Evolutionary conservation across 306 rosid species (phyloP), one percentile per base, ranked within the genome.

Genomic region (Lupinus albus): DNA sequence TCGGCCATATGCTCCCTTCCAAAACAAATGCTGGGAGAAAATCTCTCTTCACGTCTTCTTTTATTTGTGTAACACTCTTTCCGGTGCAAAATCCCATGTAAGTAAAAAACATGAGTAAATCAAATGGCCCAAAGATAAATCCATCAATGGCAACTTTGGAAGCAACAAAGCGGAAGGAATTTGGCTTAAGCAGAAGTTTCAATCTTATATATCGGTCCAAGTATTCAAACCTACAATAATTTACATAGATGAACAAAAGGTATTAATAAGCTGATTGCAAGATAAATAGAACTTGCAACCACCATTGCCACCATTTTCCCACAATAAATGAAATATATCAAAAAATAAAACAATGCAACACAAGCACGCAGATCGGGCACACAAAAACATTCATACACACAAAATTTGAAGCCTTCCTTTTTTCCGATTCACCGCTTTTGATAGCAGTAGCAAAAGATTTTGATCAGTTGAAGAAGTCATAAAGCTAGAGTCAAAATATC

Each of bases 1-100:
- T 11, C 9, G 97, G 96, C 97, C 96, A 92, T 64, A 89, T 76
- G 16, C 90, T 88, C 18, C 96, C 97, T 77, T 88, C 94, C 76
- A 92, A 61, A 30, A 83, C 49, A 14, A 92, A 81, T 18, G 97
- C 95, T 0, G 97, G 96, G 14, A 92, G 61, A 63, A 92, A 86
- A 68, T 92, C 96, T 68, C 96, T 81, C 86, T 87, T 89, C 80
- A 92, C 86, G 16, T 84, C 95, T 70, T 85, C 89, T 71, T 92
- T 92, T 44, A 92, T 81, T 61, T 89, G 95, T 46, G 78, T 82
- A 78, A 64, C 60, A 69, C 80, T 83, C 85, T 89, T 92, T 15
- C 96, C 97, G 1, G 74, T 46, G 35, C 95, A 82, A 64, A 89
- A 81, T 35, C 97, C 97, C 96, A 89, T 85, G 83, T 84, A 92